Evolutionary conservation across 2,329 filamentous ascomycete genomes (phyloP), one percentile per base, ranked within the genome.

Genomic region (Pestalotiopsis sp.): DNA sequence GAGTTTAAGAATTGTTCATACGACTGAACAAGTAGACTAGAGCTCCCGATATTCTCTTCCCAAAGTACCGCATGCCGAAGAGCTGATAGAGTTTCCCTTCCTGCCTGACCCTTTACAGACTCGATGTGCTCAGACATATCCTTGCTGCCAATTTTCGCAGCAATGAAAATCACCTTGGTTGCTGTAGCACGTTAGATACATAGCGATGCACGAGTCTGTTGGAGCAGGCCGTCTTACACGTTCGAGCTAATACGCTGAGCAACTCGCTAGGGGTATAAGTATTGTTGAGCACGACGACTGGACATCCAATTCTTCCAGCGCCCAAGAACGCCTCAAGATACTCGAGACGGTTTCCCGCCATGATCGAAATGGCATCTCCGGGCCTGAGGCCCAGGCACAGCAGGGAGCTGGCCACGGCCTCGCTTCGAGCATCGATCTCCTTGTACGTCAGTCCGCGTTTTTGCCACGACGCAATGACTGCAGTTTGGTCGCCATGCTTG

Each of bases 301-400:
- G 74, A 66, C 75, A 77, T 3, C 78, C 78, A 39, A 79, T 76
- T 4, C 76, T 68, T 0, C 76, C 77, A 20, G 75, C 78, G 23
- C 75, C 81, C 9, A 81, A 75, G 69, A 76, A 76, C 1, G 73
- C 75, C 66, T 77, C 76, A 62, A 76, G 72, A 52, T 77, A 77
- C 52, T 76, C 75, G 31, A 73, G 65, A 61, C 76, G 71, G 69
- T 74, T 76, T 63, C 75, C 76, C 11, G 76, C 69, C 14, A 75
- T 75, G 0, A 77, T 75, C 7, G 74, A 74, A 20, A 76, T 58
- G 9, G 23, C 23, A 27, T 68, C 61, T n/a, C 66, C 62, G 57
- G 49, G 41, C 17, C 14, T 27, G 23, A 68, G 7, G 4, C 66
- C 66, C 17, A 38, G 31, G 14, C 31, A 31, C 23, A 67, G 20